These are phyloP conservation scores for Nemania serpens DNA, from an alignment of 2,329 filamentous ascomycete species.

Conservation along the genomic window DNA sequence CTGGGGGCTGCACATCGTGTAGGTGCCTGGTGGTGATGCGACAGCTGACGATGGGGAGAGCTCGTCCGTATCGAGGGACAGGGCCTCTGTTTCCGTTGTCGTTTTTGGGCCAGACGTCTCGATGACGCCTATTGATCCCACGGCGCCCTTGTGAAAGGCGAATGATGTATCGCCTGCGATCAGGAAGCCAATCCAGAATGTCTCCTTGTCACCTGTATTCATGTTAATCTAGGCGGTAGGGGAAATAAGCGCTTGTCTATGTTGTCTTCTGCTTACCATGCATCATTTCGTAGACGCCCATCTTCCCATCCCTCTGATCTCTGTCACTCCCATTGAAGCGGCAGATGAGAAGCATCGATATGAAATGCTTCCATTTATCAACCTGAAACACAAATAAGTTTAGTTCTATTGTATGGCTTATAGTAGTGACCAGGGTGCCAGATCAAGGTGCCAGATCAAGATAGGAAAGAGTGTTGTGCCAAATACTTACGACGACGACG, in stretches of 20 bases:
- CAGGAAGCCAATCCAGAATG: constrained; percentile 55
- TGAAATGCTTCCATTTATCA: constrained; percentile 52
- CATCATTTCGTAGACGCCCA: constrained; percentile 53
- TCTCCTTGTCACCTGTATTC: constrained; percentile 50
- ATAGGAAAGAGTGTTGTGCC: background rate
- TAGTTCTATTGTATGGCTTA: background rate
- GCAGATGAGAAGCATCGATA: constrained; percentile 48
- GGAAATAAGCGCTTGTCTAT: background rate
- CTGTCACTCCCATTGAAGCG: constrained; percentile 51
- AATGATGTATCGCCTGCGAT: constrained; percentile 49
- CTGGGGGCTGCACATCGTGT: constrained; percentile 50
- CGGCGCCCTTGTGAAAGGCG: constrained; percentile 49
- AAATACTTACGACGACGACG: constrained; percentile 46
- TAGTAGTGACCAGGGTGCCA: background rate
- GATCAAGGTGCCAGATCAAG: background rate
- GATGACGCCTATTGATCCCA: constrained; percentile 42
- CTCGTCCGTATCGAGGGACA: background rate
- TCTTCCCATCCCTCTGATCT: constrained; percentile 45
- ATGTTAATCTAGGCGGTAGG: background rate
- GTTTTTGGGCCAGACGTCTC: constrained; percentile 26
- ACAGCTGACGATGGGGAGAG: background rate
- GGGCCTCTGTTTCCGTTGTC: background rate
- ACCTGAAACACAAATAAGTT: constrained; percentile 19
- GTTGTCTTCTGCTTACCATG: constrained; percentile 42
- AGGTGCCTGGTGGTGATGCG: constrained; percentile 28